phyloP scores from a whole-genome alignment of 192 early-diverging fungal species.

The Rhizophagus clarus region DNA sequence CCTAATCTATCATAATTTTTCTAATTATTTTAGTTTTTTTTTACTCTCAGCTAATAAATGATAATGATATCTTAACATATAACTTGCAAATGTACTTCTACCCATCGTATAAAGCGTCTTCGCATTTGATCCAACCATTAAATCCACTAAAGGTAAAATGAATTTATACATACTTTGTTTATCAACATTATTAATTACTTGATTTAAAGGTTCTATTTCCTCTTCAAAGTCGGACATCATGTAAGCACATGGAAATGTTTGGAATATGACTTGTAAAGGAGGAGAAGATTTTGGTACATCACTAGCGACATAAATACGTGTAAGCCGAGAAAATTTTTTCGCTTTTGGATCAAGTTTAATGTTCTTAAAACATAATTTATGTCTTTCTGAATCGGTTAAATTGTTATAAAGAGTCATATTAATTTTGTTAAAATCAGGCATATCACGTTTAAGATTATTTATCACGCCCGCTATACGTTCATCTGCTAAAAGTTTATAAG shows the following conservation, averaged over 20 bases:
- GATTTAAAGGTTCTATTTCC: conserved; percentile 36
- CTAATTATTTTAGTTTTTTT: too few species aligned
- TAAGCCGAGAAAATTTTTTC: background rate
- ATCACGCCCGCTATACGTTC: background rate
- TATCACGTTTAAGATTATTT: background rate
- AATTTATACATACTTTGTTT: conserved; percentile 48
- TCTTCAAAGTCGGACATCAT: conserved; percentile 53
- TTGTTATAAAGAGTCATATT: background rate
- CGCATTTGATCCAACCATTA: conserved; percentile 53
- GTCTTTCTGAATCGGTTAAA: background rate
- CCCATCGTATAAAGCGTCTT: conserved; percentile 51
- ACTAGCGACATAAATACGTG: conserved; percentile 38
- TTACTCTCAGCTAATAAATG: too few species aligned
- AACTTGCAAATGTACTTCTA: conserved; percentile 51
- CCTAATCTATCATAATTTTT: too few species aligned
- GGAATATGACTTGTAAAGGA: background rate
- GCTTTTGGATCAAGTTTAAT: background rate
- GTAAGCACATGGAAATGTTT: conserved; percentile 53
- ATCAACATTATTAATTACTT: conserved; percentile 40
- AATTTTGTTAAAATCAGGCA: background rate
- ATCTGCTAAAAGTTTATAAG: conserved; percentile 35
- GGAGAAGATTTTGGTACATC: conserved; percentile 38
- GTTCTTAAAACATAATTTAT: background rate
- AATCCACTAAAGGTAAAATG: conserved; percentile 58
- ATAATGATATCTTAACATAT: background rate